Evolutionary conservation across 2,329 filamentous ascomycete genomes (phyloP).

Genomic region (Penicillium sp.): DNA sequence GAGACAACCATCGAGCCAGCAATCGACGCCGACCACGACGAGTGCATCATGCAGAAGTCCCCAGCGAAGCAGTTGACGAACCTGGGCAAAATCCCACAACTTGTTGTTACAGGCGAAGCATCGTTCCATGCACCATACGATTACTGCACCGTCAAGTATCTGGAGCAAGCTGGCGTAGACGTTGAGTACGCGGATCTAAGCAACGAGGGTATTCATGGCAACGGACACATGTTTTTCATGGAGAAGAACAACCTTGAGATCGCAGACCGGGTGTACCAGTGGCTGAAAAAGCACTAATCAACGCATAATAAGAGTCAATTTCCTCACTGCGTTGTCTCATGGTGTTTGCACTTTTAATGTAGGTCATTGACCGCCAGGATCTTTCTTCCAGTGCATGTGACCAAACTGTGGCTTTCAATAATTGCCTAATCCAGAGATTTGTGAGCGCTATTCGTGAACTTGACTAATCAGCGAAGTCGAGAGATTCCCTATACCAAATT

Average conservation of each 20-base stretch:
- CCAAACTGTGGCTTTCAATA: no score
- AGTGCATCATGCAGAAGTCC: conserved; percentile 41
- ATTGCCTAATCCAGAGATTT: no score
- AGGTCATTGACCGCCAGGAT: no score
- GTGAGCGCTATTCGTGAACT: no score
- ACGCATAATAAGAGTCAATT: neutral
- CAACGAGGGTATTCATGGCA: conserved; percentile 48
- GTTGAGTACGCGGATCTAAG: conserved; percentile 48
- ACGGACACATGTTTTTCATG: conserved; percentile 50
- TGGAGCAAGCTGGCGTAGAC: conserved; percentile 52
- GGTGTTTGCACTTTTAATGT: neutral
- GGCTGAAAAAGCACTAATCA: conserved; percentile 1
- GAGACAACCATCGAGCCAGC: conserved; percentile 1
- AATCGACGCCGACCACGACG: conserved; percentile 3
- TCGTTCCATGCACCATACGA: conserved; percentile 57
- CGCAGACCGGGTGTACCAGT: conserved; percentile 1
- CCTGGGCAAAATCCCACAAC: conserved; percentile 48
- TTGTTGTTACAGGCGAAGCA: conserved; percentile 53
- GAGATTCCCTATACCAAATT: no score
- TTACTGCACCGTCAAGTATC: conserved; percentile 52
- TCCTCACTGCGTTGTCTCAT: neutral
- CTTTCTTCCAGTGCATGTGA: no score
- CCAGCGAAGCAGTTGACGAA: conserved; percentile 49
- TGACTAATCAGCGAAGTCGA: no score
- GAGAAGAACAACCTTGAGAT: conserved; percentile 24